phyloP scores from a whole-genome alignment of 2,329 filamentous ascomycete genomes.

The Tolypocladium tropicale region DNA sequence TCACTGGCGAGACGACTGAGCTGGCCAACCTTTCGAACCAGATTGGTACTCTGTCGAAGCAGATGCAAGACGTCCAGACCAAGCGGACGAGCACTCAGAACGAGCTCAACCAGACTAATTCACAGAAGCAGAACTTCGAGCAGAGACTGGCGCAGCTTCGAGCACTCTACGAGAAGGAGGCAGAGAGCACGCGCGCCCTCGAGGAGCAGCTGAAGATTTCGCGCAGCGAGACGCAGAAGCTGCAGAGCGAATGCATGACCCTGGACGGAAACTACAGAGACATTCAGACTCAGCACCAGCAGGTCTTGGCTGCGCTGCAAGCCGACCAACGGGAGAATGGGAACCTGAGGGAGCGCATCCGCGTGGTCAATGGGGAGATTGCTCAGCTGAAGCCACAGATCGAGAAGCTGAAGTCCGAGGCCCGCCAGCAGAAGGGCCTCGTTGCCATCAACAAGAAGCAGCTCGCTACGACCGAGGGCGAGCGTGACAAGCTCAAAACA shows the following conservation, averaged over 20 bases:
- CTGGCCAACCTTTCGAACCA: slow-evolving; percentile 95
- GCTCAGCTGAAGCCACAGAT: slow-evolving; percentile 78
- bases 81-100: slow-evolving; percentile 73
- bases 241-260: slow-evolving; percentile 74
- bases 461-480: slow-evolving; percentile 75
- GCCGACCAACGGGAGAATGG: slow-evolving; percentile 84
- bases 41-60: slow-evolving; percentile 78
- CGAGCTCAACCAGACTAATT: slow-evolving; percentile 68
- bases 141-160: slow-evolving; percentile 77
- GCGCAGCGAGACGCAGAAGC: slow-evolving; percentile 70
- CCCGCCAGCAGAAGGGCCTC: slow-evolving; percentile 88
- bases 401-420: slow-evolving; percentile 86
- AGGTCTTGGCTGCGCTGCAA: slow-evolving; percentile 63
- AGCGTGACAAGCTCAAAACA: slow-evolving; percentile 75
- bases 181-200: slow-evolving; percentile 70
- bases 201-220: slow-evolving; percentile 73
- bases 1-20: slow-evolving; percentile 83
- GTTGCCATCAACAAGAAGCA: slow-evolving; percentile 99
- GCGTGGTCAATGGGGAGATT: slow-evolving; percentile 71
- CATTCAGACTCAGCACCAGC: slow-evolving; percentile 70
- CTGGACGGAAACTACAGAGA: slow-evolving; percentile 75
- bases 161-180: slow-evolving; percentile 85
- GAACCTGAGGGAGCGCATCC: slow-evolving; percentile 77
- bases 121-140: slow-evolving; percentile 91
- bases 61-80: slow-evolving; percentile 86